A percentile compares a stretch with the other conserved stretches of the same genome.
phyloP scores from a whole-genome alignment of 352 stramenopile genomes.

The Phytophthora citrophthora region DNA sequence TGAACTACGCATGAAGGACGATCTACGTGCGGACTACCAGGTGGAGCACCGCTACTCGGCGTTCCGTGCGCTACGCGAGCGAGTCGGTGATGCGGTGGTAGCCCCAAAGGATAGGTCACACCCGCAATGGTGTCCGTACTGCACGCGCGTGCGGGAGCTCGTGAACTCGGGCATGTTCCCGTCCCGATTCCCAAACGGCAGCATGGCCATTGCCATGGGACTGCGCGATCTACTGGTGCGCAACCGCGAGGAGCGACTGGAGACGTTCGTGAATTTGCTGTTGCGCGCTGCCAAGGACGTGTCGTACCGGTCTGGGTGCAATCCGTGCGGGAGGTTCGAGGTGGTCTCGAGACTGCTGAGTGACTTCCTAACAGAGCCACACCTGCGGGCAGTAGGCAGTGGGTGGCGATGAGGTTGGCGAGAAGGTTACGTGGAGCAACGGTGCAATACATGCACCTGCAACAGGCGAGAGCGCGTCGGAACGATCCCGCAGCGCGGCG shows the following conservation, averaged over 20 bases:
- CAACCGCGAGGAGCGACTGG: slow-evolving; percentile 42
- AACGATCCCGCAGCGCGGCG: neutral
- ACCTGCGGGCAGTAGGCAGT: slow-evolving; percentile 10
- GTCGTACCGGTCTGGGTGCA: slow-evolving; percentile 52
- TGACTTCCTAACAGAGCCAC: slow-evolving; percentile 57
- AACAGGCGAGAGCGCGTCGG: neutral
- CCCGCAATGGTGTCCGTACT: slow-evolving; percentile 69
- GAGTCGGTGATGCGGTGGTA: slow-evolving; percentile 34
- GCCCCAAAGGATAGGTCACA: slow-evolving; percentile 41
- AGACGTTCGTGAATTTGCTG: slow-evolving; percentile 53
- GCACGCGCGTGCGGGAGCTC: slow-evolving; percentile 49
- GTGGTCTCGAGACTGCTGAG: slow-evolving; percentile 54
- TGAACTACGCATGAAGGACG: slow-evolving; percentile 23
- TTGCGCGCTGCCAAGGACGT: slow-evolving; percentile 52
- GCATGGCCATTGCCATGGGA: slow-evolving; percentile 25
- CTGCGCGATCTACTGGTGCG: slow-evolving; percentile 24
- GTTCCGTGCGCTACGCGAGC: slow-evolving; percentile 53
- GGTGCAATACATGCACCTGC: too few relatives aligned
- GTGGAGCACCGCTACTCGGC: slow-evolving; percentile 65
- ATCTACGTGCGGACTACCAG: slow-evolving; percentile 45
- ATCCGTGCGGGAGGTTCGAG: slow-evolving; percentile 54
- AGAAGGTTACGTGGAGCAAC: too few relatives aligned
- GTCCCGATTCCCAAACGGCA: slow-evolving; percentile 39
- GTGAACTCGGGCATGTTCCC: slow-evolving; percentile 50
- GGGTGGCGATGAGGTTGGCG: slow-evolving; percentile 2